Conservation (phyloP, 352 stramenopile species). For the Phytophthora agathidicida region DNA sequence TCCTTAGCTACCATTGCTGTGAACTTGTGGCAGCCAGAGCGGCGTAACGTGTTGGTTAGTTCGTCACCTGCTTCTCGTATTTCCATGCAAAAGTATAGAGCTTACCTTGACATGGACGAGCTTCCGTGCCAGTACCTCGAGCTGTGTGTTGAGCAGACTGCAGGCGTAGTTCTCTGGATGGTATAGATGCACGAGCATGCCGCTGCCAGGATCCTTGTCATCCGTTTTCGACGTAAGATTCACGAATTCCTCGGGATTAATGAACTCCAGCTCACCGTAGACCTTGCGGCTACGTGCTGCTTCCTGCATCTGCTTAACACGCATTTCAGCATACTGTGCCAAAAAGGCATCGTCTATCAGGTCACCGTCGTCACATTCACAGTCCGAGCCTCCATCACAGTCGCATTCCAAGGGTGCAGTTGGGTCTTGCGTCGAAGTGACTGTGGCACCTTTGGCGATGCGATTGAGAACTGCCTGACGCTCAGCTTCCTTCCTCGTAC, state of each 20-base stretch:
- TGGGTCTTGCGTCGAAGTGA: slow-evolving; percentile 13
- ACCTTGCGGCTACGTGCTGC: slow-evolving; percentile 33
- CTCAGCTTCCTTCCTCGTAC: slow-evolving; percentile 51
- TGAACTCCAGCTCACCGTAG: slow-evolving; percentile 65
- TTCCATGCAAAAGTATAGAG: not conserved
- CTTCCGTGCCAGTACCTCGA: slow-evolving; percentile 59
- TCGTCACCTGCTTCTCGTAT: not conserved
- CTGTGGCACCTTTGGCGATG: slow-evolving; percentile 61
- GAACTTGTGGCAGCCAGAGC: slow-evolving; percentile 45
- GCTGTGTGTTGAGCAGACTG: slow-evolving; percentile 66
- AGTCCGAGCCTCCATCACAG: slow-evolving; percentile 40
- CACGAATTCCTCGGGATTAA: slow-evolving; percentile 67
- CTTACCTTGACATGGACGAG: slow-evolving; percentile 69
- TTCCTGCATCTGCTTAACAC: slow-evolving; percentile 70
- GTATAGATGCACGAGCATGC: slow-evolving; percentile 69
- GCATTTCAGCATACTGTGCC: slow-evolving; percentile 62
- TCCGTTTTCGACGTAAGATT: slow-evolving; percentile 32
- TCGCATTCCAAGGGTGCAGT: slow-evolving; percentile 19
- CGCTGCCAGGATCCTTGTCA: slow-evolving; percentile 11
- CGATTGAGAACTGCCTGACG: slow-evolving; percentile 55
- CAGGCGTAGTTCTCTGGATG: slow-evolving; percentile 80
- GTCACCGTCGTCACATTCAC: slow-evolving; percentile 50
- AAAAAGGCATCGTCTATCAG: slow-evolving; percentile 65
- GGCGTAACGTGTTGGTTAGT: not conserved
- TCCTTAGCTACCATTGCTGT: slow-evolving; percentile 64